Conservation (phyloP, 1,284 basidiomycete genomes). For the Grifola frondosa region DNA sequence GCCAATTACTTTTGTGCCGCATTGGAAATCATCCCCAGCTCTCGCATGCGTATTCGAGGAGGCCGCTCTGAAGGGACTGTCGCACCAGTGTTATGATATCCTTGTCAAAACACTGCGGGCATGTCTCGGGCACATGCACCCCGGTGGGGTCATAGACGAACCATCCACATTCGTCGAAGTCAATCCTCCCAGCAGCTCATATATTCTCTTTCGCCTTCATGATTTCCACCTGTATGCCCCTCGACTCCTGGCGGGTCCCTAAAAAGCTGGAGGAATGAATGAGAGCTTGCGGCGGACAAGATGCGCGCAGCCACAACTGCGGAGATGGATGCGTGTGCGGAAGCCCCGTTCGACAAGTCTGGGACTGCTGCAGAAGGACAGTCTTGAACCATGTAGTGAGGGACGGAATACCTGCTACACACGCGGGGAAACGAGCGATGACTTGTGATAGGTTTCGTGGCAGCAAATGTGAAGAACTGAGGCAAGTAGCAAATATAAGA, state of each 20-base stretch:
- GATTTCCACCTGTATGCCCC: conserved; percentile 13
- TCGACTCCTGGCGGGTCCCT: conserved; percentile 2
- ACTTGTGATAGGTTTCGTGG: no score
- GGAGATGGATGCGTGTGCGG: conserved; percentile 28
- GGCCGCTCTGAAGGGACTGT: conserved; percentile 1
- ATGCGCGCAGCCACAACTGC: conserved; percentile 17
- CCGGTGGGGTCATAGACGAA: conserved; percentile 26
- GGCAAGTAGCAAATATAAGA: no score
- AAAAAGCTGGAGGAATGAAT: conserved; percentile 12
- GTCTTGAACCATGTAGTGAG: conserved; percentile 24
- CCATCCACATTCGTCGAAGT: conserved; percentile 24
- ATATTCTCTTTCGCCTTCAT: conserved; percentile 24
- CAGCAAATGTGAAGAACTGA: no score
- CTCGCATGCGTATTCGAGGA: neutral
- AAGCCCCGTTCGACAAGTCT: conserved; percentile 22
- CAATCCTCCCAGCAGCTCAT: conserved; percentile 26
- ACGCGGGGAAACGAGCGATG: no score
- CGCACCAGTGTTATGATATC: conserved; percentile 13
- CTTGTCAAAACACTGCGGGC: conserved; percentile 19
- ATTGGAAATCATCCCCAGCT: conserved; percentile 10
- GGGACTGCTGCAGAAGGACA: conserved; percentile 27
- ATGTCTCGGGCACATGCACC: conserved; percentile 18
- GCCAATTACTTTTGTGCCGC: conserved; percentile 11
- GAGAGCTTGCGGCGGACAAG: conserved; percentile 13
- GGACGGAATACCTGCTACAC: no score